Conservation (phyloP, 371 early-diverging fungal species). For the Rhizomucor miehei region DNA sequence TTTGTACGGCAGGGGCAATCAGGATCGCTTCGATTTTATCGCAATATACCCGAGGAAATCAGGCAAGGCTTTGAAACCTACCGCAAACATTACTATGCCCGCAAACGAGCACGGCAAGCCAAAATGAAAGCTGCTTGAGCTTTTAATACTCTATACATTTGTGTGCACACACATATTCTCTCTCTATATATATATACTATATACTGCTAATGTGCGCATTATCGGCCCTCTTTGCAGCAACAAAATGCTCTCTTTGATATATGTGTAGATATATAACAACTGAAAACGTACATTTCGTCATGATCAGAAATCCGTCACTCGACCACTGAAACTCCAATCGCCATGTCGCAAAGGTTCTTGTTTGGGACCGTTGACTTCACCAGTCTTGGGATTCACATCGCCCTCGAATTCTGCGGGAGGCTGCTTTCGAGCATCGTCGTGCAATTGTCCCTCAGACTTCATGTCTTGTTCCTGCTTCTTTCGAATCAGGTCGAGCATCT, state of each 20-base stretch:
- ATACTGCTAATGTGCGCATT: too few relatives aligned
- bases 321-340: constrained; percentile 88
- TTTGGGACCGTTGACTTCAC: constrained; percentile 82
- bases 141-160: background rate
- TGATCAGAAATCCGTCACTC: constrained; percentile 78
- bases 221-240: too few relatives aligned
- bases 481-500: constrained; percentile 69
- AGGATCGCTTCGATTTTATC: constrained; percentile 55
- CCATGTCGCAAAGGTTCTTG: constrained; percentile 85
- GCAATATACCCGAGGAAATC: constrained; percentile 58
- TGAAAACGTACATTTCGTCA: too few relatives aligned
- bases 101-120: constrained; percentile 51
- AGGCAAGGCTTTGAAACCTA: constrained; percentile 67
- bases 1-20: constrained; percentile 49
- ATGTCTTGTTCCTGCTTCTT: constrained; percentile 38
- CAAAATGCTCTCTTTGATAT: too few relatives aligned
- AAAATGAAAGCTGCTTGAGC: constrained; percentile 26
- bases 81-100: constrained; percentile 51
- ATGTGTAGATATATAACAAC: too few relatives aligned
- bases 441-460: constrained; percentile 33
- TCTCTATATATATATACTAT: too few relatives aligned
- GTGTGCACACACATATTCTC: too few relatives aligned
- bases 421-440: constrained; percentile 57
- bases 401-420: constrained; percentile 65
- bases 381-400: constrained; percentile 76